phyloP scores from a whole-genome alignment of 345 rosid species.

The Populus deltoides region DNA sequence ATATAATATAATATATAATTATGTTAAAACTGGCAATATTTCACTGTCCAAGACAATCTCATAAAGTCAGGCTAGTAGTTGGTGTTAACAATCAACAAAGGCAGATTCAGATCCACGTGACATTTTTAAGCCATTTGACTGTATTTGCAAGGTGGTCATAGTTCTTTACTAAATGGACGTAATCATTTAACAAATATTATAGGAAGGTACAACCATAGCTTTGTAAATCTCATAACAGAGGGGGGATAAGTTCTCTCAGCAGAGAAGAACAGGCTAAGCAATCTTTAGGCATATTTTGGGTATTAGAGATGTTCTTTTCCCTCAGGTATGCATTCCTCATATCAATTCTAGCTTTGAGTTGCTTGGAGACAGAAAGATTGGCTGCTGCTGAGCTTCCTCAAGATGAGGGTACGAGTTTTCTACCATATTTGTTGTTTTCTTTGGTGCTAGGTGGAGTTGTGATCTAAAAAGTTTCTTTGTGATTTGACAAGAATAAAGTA shows the following conservation, averaged over 20 bases:
- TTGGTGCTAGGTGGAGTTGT: neutral
- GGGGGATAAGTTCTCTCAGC: neutral
- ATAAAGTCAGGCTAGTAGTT: neutral
- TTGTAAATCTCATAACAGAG: neutral
- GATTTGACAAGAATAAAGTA: neutral
- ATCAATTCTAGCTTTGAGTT: constrained; percentile 18
- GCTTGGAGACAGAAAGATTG: constrained; percentile 8
- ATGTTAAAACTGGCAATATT: too few relatives aligned
- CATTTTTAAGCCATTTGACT: neutral
- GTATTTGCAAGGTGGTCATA: neutral
- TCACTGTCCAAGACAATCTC: neutral
- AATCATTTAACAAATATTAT: neutral
- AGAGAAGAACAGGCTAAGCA: neutral
- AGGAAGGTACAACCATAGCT: neutral
- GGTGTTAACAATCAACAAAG: neutral
- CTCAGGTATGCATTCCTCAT: neutral
- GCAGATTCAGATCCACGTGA: neutral
- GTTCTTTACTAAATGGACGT: neutral
- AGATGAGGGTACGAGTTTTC: constrained; percentile 35
- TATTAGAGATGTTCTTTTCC: neutral
- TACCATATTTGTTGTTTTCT: neutral
- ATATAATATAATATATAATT: too few relatives aligned
- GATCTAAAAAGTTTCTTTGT: neutral
- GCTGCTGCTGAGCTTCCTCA: constrained; percentile 35
- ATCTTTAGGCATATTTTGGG: neutral